A percentile compares a stretch with the other conserved stretches of the same genome.
These are phyloP conservation scores for Colletotrichum plurivorum DNA, from an alignment of 2,329 filamentous ascomycete species.

Conservation along the genomic window DNA sequence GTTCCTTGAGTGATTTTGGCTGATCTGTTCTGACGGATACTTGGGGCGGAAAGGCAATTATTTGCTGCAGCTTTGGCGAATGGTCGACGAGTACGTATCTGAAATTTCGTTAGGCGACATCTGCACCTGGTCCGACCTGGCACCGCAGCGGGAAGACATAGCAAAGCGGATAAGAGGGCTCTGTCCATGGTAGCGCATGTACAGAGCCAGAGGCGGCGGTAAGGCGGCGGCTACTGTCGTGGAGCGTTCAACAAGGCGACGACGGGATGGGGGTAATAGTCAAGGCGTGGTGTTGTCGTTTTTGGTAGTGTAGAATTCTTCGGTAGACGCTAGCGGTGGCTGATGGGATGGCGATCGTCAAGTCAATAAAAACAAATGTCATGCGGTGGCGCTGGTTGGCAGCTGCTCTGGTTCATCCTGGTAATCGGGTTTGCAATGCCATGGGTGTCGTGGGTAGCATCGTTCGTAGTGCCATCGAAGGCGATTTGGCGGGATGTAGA, in stretches of 20 bases:
- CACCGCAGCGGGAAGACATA: constrained; percentile 8
- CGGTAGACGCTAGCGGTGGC: constrained; percentile 11
- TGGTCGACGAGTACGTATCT: constrained; percentile 12
- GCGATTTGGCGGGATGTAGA: background rate
- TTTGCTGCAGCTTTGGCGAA: constrained; percentile 30
- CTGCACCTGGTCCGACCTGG: constrained; percentile 18
- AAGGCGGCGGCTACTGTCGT: constrained; percentile 21
- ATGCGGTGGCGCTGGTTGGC: constrained; percentile 12
- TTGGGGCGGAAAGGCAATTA: background rate
- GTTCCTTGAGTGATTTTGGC: background rate
- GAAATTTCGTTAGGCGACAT: constrained; percentile 20
- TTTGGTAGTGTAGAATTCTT: background rate
- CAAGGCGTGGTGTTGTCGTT: background rate
- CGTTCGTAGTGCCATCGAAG: background rate
- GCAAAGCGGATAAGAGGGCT: background rate
- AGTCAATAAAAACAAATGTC: constrained; percentile 34
- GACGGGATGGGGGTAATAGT: background rate
- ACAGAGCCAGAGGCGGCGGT: background rate
- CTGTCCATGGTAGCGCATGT: no score
- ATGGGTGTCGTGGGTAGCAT: background rate
- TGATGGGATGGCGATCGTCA: constrained; percentile 24
- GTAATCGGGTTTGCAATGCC: constrained; percentile 9
- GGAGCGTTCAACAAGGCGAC: constrained; percentile 10
- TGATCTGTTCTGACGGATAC: background rate
- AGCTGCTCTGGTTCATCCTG: constrained; percentile 13